These are phyloP conservation scores for Meira miltonrushii DNA, from an alignment of 1,284 basidiomycete genomes.

Conservation along the genomic window DNA sequence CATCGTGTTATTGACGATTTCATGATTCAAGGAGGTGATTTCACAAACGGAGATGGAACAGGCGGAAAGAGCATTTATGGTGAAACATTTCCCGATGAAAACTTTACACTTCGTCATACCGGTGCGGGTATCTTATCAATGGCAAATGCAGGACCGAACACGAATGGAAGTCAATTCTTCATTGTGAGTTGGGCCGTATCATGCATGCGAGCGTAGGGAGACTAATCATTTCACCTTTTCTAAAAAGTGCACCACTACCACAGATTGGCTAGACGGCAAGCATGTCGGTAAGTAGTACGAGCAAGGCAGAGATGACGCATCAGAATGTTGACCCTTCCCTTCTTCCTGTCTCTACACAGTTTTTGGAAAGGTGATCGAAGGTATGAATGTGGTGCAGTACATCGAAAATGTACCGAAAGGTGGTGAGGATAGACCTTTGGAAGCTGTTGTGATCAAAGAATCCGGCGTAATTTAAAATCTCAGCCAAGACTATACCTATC, in stretches of 20 bases:
- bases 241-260: constrained; percentile 24
- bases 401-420: constrained; percentile 40
- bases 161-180: constrained; percentile 37
- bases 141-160: constrained; percentile 55
- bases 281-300: constrained; percentile 33
- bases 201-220: too few relatives aligned
- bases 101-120: constrained; percentile 25
- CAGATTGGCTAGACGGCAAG: constrained; percentile 64
- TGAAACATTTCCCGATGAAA: constrained; percentile 23
- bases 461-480: constrained; percentile 31
- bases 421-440: constrained; percentile 34
- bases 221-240: not conserved
- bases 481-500: not conserved
- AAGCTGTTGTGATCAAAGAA: constrained; percentile 36
- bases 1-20: constrained; percentile 61
- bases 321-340: constrained; percentile 58
- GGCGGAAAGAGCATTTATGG: constrained; percentile 51
- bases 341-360: constrained; percentile 49
- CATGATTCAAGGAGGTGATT: constrained; percentile 55
- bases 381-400: constrained; percentile 29
- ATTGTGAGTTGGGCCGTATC: constrained; percentile 14
- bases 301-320: not conserved
- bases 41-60: constrained; percentile 46
- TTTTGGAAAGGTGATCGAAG: constrained; percentile 24
- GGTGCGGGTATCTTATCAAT: constrained; percentile 19